phyloP scores from a whole-genome alignment of 331 rosid genomes.

The Stylosanthes scabra region DNA sequence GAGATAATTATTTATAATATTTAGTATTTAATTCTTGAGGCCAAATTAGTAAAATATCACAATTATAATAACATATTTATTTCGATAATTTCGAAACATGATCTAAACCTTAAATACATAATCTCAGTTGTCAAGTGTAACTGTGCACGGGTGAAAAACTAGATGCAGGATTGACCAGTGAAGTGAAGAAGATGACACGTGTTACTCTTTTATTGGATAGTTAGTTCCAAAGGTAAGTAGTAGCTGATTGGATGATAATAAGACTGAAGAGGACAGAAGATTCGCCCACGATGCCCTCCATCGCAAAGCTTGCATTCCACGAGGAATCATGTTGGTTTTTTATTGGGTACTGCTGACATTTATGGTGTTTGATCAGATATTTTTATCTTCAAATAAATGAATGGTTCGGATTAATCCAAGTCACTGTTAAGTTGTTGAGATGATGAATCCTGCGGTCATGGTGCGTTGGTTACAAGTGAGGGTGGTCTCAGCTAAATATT shows the following conservation, averaged over 20 bases:
- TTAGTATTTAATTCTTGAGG: no score
- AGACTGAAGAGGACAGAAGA: not conserved
- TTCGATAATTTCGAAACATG: no score
- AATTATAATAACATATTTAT: no score
- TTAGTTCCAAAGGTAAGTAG: not conserved
- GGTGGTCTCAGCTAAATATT: not conserved
- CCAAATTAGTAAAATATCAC: no score
- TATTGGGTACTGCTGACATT: not conserved
- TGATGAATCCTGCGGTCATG: not conserved
- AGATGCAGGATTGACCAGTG: no score
- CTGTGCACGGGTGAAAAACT: no score
- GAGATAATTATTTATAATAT: no score
- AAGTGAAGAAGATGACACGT: not conserved
- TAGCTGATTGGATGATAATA: not conserved
- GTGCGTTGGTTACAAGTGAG: not conserved
- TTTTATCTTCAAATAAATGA: not conserved
- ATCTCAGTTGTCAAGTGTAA: no score
- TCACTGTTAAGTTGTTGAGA: not conserved
- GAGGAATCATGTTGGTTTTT: not conserved
- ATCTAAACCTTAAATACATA: no score
- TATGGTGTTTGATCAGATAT: no score
- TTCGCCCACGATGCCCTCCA: slow-evolving; percentile 14
- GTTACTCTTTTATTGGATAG: not conserved
- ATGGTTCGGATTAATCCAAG: not conserved
- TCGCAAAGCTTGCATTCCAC: slow-evolving; percentile 26